These are phyloP conservation scores for Oryza nivara DNA, from an alignment of 176 grass and related monocot species.

Conservation along the genomic window DNA sequence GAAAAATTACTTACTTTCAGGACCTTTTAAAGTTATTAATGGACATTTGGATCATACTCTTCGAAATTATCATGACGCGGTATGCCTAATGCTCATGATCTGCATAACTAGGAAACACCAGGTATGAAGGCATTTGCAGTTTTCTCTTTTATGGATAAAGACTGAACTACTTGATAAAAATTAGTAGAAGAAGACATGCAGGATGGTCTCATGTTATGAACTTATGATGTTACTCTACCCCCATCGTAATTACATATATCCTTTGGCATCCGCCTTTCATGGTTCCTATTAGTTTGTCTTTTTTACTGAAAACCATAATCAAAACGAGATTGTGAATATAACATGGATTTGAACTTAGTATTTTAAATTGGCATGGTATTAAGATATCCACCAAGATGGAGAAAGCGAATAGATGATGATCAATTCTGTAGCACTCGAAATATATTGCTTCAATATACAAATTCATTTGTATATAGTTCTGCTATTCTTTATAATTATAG, in stretches of 20 bases:
- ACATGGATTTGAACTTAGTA: not conserved
- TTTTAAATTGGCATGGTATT: not conserved
- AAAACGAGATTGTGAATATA: not conserved
- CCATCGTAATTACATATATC: not conserved
- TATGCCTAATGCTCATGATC: conserved; percentile 93
- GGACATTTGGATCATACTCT: conserved; percentile 70
- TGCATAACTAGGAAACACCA: conserved; percentile 83
- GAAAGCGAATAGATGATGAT: not conserved
- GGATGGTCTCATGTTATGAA: not conserved
- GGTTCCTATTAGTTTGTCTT: not conserved
- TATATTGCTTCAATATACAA: not conserved
- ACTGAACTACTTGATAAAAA: not conserved
- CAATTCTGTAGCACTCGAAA: conserved; percentile 8
- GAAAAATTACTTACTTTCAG: conserved; percentile 55
- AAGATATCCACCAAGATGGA: not conserved
- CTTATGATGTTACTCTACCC: not conserved
- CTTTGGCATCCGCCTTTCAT: not conserved
- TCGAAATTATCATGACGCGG: conserved; percentile 71
- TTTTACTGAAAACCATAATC: not conserved
- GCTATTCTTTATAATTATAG: not conserved
- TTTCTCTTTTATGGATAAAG: not conserved
- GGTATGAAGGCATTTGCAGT: conserved; percentile 57
- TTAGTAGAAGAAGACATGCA: conserved; percentile 4
- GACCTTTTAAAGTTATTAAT: conserved; percentile 80
- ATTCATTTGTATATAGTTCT: not conserved